phyloP scores from a whole-genome alignment of 2,329 filamentous ascomycete genomes.

The Fusarium ramigenum region DNA sequence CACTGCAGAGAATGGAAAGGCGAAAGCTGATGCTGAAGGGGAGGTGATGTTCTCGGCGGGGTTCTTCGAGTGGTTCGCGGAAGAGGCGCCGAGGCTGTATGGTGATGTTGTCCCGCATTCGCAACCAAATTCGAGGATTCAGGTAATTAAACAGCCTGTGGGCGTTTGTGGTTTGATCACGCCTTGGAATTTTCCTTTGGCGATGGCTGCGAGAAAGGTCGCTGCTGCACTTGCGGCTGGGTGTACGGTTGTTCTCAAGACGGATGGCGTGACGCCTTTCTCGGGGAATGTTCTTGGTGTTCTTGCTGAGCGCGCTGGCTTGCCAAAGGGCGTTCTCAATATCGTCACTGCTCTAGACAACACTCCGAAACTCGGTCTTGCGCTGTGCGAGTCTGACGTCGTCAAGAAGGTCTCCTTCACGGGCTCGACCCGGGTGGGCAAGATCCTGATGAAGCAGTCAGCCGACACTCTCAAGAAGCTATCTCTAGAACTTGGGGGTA shows the following conservation, averaged over 20 bases:
- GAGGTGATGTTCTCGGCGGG: constrained; percentile 69
- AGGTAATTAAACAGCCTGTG: constrained; percentile 62
- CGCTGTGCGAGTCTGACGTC: constrained; percentile 69
- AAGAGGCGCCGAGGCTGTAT: constrained; percentile 58
- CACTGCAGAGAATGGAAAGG: constrained; percentile 77
- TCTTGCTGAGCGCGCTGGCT: constrained; percentile 79
- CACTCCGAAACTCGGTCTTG: constrained; percentile 70
- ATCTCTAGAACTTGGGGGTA: constrained; percentile 75
- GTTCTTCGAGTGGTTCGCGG: constrained; percentile 66
- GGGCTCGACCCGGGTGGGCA: constrained; percentile 63
- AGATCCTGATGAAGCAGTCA: constrained; percentile 75
- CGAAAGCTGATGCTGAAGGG: constrained; percentile 65
- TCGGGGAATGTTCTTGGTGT: constrained; percentile 85
- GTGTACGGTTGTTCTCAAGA: constrained; percentile 83
- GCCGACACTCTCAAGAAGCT: constrained; percentile 71
- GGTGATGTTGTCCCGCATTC: constrained; percentile 70
- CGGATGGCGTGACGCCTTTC: constrained; percentile 87
- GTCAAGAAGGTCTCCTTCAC: constrained; percentile 81
- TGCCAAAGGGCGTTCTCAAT: constrained; percentile 49
- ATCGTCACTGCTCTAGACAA: constrained; percentile 73
- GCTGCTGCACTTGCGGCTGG: constrained; percentile 71
- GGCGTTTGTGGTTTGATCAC: constrained; percentile 47
- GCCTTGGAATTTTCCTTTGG: constrained; percentile 66
- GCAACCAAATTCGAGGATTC: constrained; percentile 68
- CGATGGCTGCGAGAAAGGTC: constrained; percentile 58